These are phyloP conservation scores for Ochetophila trinervis DNA, from an alignment of 306 rosid genomes.

Conservation along the genomic window DNA sequence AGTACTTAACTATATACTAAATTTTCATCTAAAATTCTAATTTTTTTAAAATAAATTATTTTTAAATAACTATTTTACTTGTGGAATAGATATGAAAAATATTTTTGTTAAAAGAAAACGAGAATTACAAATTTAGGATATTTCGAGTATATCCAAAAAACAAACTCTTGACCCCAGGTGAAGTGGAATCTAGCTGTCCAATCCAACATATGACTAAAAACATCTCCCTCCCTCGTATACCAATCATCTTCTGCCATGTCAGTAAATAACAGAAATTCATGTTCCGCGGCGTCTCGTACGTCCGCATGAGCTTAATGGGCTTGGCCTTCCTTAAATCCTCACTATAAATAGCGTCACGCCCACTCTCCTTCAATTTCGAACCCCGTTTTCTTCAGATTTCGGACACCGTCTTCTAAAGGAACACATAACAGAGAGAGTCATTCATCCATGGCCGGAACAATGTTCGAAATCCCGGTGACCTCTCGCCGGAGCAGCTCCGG, in stretches of 20 bases:
- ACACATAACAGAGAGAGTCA: not conserved
- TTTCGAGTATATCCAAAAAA: constrained; percentile 18
- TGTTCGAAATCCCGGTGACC: not conserved
- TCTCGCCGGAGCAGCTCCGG: constrained; percentile 30
- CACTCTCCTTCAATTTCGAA: not conserved
- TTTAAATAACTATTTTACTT: too few relatives aligned
- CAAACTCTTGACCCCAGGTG: not conserved
- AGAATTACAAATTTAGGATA: not conserved
- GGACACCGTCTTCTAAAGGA: too few relatives aligned
- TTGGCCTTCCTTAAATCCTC: not conserved
- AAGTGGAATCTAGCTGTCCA: constrained; percentile 28
- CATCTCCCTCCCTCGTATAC: not conserved
- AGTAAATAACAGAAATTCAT: too few relatives aligned
- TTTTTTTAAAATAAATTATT: too few relatives aligned
- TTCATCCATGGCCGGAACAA: constrained; percentile 16
- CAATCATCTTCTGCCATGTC: constrained; percentile 1
- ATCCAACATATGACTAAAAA: not conserved
- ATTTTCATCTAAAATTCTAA: too few relatives aligned
- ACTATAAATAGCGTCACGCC: not conserved
- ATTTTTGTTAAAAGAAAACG: too few relatives aligned
- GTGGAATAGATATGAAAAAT: too few relatives aligned
- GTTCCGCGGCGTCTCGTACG: not conserved
- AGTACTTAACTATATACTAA: too few relatives aligned
- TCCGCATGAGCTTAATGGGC: not conserved
- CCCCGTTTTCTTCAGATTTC: not conserved